A percentile compares a stretch with the other conserved stretches of the same genome.
These are phyloP conservation scores for Obba rivulosa DNA, from an alignment of 768 basidiomycete species.

Conservation along the genomic window DNA sequence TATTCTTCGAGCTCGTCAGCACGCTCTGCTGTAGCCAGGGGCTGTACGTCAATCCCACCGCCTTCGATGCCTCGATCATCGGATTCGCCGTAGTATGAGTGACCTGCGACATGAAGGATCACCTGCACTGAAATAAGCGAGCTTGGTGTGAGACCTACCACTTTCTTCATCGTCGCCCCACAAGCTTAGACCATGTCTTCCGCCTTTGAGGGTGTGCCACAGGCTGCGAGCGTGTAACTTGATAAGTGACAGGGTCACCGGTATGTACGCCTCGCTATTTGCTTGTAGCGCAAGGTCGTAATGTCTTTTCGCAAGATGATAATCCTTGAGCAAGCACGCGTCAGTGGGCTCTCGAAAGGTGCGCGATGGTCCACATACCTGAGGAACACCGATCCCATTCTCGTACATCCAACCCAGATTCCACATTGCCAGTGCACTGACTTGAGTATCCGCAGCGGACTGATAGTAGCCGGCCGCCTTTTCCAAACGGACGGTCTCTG, in stretches of 20 bases:
- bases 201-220: slow-evolving; percentile 64
- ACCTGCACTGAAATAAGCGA: background rate
- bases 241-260: slow-evolving; percentile 74
- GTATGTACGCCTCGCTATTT: slow-evolving; percentile 84
- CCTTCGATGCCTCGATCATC: slow-evolving; percentile 17
- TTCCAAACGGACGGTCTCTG: slow-evolving; percentile 63
- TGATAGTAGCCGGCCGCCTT: slow-evolving; percentile 94
- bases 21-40: background rate
- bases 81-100: slow-evolving; percentile 11
- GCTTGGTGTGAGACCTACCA: slow-evolving; percentile 16
- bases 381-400: slow-evolving; percentile 86
- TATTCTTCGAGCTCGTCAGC: slow-evolving; percentile 20
- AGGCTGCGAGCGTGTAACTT: slow-evolving; percentile 80
- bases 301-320: slow-evolving; percentile 92
- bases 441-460: slow-evolving; percentile 86
- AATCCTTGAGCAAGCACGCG: slow-evolving; percentile 53
- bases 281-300: slow-evolving; percentile 89
- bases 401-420: slow-evolving; percentile 99
- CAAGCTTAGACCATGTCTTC: slow-evolving; percentile 59
- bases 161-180: slow-evolving; percentile 58
- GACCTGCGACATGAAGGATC: slow-evolving; percentile 2
- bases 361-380: slow-evolving; percentile 43
- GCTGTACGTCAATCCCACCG: slow-evolving; percentile 2
- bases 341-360: background rate
- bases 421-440: slow-evolving; percentile 96